phyloP scores from a whole-genome alignment of 495 filamentous ascomycete species.

The Trichodelitschia bisporula region DNA sequence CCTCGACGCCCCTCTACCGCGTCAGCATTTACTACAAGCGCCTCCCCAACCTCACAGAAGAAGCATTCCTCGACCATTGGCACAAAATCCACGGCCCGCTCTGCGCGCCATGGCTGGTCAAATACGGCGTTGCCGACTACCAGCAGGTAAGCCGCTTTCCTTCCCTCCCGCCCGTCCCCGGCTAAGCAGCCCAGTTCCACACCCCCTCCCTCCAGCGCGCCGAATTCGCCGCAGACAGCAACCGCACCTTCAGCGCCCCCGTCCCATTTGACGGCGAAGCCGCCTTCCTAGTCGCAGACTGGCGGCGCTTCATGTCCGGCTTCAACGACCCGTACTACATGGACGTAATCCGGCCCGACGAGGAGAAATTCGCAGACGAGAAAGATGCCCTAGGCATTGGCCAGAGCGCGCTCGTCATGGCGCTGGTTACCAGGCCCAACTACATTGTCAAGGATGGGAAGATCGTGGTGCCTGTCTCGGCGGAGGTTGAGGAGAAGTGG shows the following conservation, averaged over 20 bases:
- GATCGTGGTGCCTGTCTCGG: too few species aligned
- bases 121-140: too few species aligned
- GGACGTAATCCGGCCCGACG: slow-evolving; percentile 2
- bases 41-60: slow-evolving; percentile 1
- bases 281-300: neutral
- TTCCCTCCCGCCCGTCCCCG: too few species aligned
- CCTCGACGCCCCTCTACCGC: too few species aligned
- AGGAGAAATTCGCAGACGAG: slow-evolving; percentile 2
- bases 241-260: too few species aligned
- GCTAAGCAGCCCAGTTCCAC: slow-evolving; percentile 1
- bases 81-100: slow-evolving; percentile 3
- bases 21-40: too few species aligned
- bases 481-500: too few species aligned
- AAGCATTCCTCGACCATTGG: slow-evolving; percentile 5
- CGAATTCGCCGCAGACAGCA: neutral
- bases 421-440: too few species aligned
- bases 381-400: too few species aligned
- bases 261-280: slow-evolving; percentile 4
- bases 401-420: too few species aligned
- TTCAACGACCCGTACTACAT: slow-evolving; percentile 3
- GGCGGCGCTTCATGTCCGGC: neutral
- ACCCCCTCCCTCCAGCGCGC: neutral
- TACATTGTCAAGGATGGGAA: too few species aligned
- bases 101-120: slow-evolving; percentile 3
- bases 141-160: too few species aligned